Evolutionary conservation across 805 yeast genomes (phyloP), one percentile per base, ranked within the genome.

Genomic region (Spathaspora hagerdaliae): DNA sequence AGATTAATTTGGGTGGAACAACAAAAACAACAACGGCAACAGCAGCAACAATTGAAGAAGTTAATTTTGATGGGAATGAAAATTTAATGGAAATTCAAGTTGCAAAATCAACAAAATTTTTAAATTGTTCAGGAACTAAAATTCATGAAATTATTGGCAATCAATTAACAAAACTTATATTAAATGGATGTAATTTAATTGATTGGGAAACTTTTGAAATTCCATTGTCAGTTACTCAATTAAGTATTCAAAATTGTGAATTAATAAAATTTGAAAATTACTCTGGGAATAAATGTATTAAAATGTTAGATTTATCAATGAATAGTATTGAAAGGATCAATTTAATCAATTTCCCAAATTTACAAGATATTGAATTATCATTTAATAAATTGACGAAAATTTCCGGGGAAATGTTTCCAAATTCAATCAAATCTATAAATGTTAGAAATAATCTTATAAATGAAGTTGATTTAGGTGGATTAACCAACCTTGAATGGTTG

Each of bases 171-270:
- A 46, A 46, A 33, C 31, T 46, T n/a, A 32, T 27, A 24, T 15
- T 46, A 11, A 33, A 46, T 31, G 42, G 46, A 34, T 46, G 49
- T 34, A 38, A 31, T n/a, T 32, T 38, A 19, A 46, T 46, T 27
- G 39, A 38, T 33, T 38, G 45, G 45, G 35, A 37, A 11, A 14
- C 24, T 7, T 42, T 46, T 15, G 12, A 14, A 15, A 35, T 46
- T 32, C 49, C 49, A 34, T 14, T 32, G 3, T 36, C 13, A n/a
- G 38, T 38, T 9, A 12, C 31, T 19, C 42, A 46, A 3, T 43
- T 46, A 14, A 39, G 39, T 29, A 24, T 42, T 11, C 43, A 39
- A 19, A 29, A 34, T 35, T 46, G 49, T 39, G 38, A 31, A 19
- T 34, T 46, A 7, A 32, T 6, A 12, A 35, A 27, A n/a, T 41